phyloP scores from a whole-genome alignment of 2,329 filamentous ascomycete species.

The Fusarium napiforme region DNA sequence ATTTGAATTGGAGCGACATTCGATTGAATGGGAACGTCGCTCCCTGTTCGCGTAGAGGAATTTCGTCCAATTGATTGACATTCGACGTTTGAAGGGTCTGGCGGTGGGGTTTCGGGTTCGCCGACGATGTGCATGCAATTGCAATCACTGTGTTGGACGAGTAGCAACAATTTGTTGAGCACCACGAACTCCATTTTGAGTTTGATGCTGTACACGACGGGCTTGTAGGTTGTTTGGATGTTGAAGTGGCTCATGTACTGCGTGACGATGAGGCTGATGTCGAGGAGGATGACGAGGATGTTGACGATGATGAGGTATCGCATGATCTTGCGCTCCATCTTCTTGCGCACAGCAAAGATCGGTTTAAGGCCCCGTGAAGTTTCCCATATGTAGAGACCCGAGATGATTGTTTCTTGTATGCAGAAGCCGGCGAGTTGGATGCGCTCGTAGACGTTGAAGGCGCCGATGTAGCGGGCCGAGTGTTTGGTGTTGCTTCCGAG shows the following conservation, averaged over 20 bases:
- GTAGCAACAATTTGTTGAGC: conserved; percentile 26
- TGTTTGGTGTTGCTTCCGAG: conserved; percentile 28
- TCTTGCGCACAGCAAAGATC: conserved; percentile 26
- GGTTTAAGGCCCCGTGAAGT: conserved; percentile 27
- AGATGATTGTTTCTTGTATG: conserved; percentile 33
- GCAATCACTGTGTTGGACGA: conserved; percentile 28
- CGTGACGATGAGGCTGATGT: conserved; percentile 23
- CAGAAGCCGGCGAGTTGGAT: conserved; percentile 33
- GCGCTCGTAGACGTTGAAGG: conserved; percentile 35
- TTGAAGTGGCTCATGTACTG: conserved; percentile 36
- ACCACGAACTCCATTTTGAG: conserved; percentile 38
- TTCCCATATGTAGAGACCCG: conserved; percentile 34
- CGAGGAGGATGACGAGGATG: conserved; percentile 34
- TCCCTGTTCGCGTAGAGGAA: conserved; percentile 5
- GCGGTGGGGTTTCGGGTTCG: conserved; percentile 1
- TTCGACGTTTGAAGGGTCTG: background rate
- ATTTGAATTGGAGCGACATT: conserved; percentile 8
- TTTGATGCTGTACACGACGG: conserved; percentile 38
- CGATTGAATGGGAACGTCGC: conserved; percentile 9
- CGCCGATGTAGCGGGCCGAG: conserved; percentile 9
- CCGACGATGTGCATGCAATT: conserved; percentile 31
- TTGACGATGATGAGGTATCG: conserved; percentile 32
- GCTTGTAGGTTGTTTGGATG: conserved; percentile 37
- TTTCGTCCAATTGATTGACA: conserved; percentile 3
- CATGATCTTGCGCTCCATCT: conserved; percentile 27